These are phyloP conservation scores for Closterium sp. DNA, from an alignment of 139 green algal genomes.

Conservation along the genomic window DNA sequence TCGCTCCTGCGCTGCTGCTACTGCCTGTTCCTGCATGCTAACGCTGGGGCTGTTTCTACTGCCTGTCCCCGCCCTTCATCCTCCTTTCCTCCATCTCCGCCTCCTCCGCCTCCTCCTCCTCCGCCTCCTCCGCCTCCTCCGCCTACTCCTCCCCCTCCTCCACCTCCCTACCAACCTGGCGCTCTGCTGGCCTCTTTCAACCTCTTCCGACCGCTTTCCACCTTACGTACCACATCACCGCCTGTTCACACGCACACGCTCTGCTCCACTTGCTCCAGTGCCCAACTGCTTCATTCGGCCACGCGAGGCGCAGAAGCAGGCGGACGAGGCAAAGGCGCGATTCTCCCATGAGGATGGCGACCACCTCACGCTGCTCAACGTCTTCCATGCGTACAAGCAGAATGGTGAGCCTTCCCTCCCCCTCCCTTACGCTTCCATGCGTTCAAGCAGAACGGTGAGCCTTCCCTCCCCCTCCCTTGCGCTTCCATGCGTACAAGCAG, in stretches of 20 bases:
- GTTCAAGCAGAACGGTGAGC: slow-evolving; percentile 82
- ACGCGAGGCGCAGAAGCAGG: slow-evolving; percentile 79
- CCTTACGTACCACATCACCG: background rate
- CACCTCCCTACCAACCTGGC: too few species aligned
- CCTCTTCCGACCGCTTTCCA: background rate
- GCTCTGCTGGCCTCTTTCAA: too few species aligned
- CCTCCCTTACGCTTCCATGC: slow-evolving; percentile 97
- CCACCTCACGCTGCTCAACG: slow-evolving; percentile 98
- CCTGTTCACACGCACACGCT: background rate
- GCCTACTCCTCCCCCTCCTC: background rate
- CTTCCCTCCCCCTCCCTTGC: slow-evolving; percentile 89
- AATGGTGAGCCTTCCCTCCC: slow-evolving; percentile 78
- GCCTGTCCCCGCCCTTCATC: background rate
- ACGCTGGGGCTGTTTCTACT: background rate
- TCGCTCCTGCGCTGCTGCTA: background rate
- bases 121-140: background rate
- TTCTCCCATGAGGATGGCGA: slow-evolving; percentile 97
- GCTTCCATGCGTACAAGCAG: slow-evolving; percentile 97
- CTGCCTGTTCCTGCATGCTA: background rate
- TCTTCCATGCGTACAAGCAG: slow-evolving; percentile 98
- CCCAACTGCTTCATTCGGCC: slow-evolving; percentile 93
- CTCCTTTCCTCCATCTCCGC: background rate
- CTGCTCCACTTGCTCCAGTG: slow-evolving; percentile 47
- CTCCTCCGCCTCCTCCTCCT: background rate
- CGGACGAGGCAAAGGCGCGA: slow-evolving; percentile 91